Percentiles rank a stretch among this genome's conserved stretches.
These are phyloP conservation scores for Acacia concinna DNA, from an alignment of 331 rosid genomes.

Conservation along the genomic window DNA sequence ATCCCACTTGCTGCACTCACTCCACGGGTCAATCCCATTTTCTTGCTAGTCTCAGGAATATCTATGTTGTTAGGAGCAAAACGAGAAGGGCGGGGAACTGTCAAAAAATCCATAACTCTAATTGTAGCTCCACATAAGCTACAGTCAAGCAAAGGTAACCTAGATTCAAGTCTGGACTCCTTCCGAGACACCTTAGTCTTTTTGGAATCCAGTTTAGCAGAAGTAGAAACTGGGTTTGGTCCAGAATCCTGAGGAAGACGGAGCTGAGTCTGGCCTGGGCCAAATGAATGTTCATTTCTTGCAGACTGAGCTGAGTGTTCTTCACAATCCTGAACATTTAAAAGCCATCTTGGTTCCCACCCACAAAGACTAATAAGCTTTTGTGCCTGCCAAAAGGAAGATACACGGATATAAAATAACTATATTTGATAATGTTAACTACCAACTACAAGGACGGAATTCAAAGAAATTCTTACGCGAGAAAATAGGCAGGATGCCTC, in stretches of 20 bases:
- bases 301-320: slow-evolving; percentile 99
- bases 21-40: slow-evolving; percentile 94
- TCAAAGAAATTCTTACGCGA: slow-evolving; percentile 53
- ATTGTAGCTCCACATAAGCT: slow-evolving; percentile 95
- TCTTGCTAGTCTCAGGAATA: slow-evolving; percentile 84
- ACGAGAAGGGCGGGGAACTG: slow-evolving; percentile 80
- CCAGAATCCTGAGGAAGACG: slow-evolving; percentile 70
- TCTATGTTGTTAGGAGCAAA: slow-evolving; percentile 68
- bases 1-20: slow-evolving; percentile 99
- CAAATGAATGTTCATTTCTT: slow-evolving; percentile 85
- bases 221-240: slow-evolving; percentile 68
- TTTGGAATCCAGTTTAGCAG: slow-evolving; percentile 72
- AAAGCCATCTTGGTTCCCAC: slow-evolving; percentile 98
- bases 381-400: slow-evolving; percentile 71
- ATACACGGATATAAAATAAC: slow-evolving; percentile 34
- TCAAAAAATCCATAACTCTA: slow-evolving; percentile 76
- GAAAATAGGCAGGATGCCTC: slow-evolving; percentile 69
- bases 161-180: slow-evolving; percentile 73
- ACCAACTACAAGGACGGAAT: slow-evolving; percentile 10
- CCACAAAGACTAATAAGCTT: slow-evolving; percentile 97
- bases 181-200: slow-evolving; percentile 66
- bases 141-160: slow-evolving; percentile 88
- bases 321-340: slow-evolving; percentile 92
- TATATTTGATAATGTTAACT: background rate
- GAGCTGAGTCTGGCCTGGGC: slow-evolving; percentile 70